A percentile compares a stretch with the other conserved stretches of the same genome.
Conservation (phyloP, 2,329 filamentous ascomycete genomes). For the Exophiala viscosa region DNA sequence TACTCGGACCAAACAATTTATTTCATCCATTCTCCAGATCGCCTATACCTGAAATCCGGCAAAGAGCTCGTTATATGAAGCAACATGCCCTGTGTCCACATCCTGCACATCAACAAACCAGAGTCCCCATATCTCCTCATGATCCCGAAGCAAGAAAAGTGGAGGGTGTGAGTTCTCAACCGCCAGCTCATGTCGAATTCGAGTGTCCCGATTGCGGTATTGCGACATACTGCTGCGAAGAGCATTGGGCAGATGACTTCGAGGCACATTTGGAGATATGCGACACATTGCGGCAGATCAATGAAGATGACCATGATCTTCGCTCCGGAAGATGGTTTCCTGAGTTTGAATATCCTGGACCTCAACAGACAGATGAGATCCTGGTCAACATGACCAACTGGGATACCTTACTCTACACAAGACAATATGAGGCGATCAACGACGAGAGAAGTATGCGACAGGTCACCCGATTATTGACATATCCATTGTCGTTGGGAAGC, state of each 20-base stretch:
- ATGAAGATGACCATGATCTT: constrained; percentile 96
- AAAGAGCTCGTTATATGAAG: constrained; percentile 83
- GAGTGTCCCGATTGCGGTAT: constrained; percentile 96
- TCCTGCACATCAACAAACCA: constrained; percentile 74
- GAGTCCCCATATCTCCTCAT: constrained; percentile 61
- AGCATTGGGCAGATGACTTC: constrained; percentile 95
- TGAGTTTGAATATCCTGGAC: constrained; percentile 86
- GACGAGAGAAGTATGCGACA: constrained; percentile 87
- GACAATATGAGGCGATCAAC: constrained; percentile 87
- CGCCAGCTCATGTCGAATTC: constrained; percentile 81
- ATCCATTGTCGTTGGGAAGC: constrained; percentile 86
- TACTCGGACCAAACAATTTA: constrained; percentile 71
- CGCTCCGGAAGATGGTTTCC: constrained; percentile 86
- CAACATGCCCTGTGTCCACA: constrained; percentile 94
- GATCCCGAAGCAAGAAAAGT: constrained; percentile 61
- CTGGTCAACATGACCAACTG: constrained; percentile 97
- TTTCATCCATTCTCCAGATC: constrained; percentile 91
- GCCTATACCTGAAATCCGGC: constrained; percentile 81
- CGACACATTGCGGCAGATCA: constrained; percentile 85
- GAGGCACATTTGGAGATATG: constrained; percentile 89
- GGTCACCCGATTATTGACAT: constrained; percentile 87
- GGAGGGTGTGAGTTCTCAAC: constrained; percentile 39
- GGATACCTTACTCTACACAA: constrained; percentile 93
- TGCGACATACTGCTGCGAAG: constrained; percentile 87
- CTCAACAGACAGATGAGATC: constrained; percentile 79